Percentiles rank a stretch among this genome's conserved stretches.
phyloP scores from a whole-genome alignment of 805 yeast genomes.

The Candida verbasci region DNA sequence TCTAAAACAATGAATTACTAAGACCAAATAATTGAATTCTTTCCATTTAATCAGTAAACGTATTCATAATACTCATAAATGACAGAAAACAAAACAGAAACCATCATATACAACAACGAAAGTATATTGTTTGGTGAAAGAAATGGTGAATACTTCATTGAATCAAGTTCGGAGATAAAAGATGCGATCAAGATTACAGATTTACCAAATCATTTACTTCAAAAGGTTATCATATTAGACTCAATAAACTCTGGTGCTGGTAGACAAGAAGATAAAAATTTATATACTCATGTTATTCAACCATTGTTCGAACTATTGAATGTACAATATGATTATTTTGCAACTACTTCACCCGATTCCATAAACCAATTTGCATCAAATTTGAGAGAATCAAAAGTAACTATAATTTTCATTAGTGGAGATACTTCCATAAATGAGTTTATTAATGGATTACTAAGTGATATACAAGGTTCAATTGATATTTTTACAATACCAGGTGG shows the following conservation, averaged over 20 bases:
- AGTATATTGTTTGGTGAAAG: slow-evolving; percentile 2
- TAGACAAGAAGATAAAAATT: slow-evolving; percentile 21
- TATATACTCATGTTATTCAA: slow-evolving; percentile 39
- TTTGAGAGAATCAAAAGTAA: slow-evolving; percentile 19
- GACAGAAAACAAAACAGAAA: background rate
- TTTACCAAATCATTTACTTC: slow-evolving; percentile 2
- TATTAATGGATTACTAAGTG: slow-evolving; percentile 43
- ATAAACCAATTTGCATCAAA: slow-evolving; percentile 36
- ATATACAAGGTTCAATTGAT: slow-evolving; percentile 10
- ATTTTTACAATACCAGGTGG: slow-evolving; percentile 64
- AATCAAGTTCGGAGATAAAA: background rate
- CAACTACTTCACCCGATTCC: slow-evolving; percentile 37
- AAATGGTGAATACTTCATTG: background rate
- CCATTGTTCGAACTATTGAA: slow-evolving; percentile 43
- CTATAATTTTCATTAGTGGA: slow-evolving; percentile 70
- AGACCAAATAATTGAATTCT: no score
- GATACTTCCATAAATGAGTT: slow-evolving; percentile 83
- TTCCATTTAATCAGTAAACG: no score
- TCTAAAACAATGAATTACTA: no score
- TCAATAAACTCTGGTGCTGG: slow-evolving; percentile 49
- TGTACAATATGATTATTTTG: slow-evolving; percentile 35
- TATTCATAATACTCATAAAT: no score
- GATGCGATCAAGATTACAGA: background rate
- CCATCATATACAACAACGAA: background rate
- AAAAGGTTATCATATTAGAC: slow-evolving; percentile 36